Evolutionary conservation across 2,329 filamentous ascomycete species (phyloP).

Genomic region (Ophiosphaerella narmari): DNA sequence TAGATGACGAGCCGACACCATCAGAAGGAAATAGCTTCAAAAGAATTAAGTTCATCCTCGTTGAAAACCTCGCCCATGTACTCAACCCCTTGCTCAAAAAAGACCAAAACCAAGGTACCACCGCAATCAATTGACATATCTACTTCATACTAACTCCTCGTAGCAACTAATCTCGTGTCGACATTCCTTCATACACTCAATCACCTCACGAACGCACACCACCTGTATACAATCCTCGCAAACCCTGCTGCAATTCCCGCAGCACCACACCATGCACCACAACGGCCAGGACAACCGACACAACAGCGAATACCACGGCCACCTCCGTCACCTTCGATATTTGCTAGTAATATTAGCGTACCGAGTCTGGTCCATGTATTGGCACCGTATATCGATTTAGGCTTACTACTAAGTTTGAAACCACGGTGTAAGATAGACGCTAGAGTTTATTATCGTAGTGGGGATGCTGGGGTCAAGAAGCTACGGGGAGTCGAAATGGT

Average conservation of each 20-base stretch:
- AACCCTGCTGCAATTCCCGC: neutral
- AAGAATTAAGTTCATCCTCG: constrained; percentile 39
- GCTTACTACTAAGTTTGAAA: constrained; percentile 48
- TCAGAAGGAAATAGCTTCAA: neutral
- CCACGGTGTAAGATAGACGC: constrained; percentile 45
- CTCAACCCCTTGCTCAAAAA: constrained; percentile 45
- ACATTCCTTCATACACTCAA: constrained; percentile 40
- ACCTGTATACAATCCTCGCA: neutral
- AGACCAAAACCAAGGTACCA: constrained; percentile 41
- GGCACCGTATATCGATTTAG: constrained; percentile 43
- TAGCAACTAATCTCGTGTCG: constrained; percentile 48
- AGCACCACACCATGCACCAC: neutral
- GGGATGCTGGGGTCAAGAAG: constrained; percentile 10
- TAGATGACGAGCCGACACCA: neutral
- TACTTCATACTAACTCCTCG: constrained; percentile 9
- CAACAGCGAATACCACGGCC: constrained; percentile 10
- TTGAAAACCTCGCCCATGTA: constrained; percentile 48
- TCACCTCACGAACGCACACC: neutral
- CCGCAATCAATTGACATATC: constrained; percentile 19
- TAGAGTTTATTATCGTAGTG: constrained; percentile 30
- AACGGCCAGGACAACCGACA: neutral
- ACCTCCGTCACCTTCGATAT: constrained; percentile 45
- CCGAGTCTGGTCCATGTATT: constrained; percentile 48
- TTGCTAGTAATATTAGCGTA: constrained; percentile 42
- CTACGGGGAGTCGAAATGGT: constrained; percentile 32